Base-by-base conservation (phyloP, 192 early-diverging fungal species). In the Allomyces macrogynus region DNA sequence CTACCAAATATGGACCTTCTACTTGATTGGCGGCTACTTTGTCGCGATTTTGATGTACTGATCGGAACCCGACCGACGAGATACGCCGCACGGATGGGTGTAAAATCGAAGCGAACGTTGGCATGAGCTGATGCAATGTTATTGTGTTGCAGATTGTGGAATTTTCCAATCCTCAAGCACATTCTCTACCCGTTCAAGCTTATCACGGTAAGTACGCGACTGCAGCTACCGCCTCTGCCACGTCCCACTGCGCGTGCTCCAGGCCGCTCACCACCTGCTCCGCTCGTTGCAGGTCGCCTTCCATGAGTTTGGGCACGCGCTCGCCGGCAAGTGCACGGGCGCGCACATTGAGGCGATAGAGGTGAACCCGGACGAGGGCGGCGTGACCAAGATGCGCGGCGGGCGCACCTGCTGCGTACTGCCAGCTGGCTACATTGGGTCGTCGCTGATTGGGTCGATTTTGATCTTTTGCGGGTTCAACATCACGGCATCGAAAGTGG, bases 121-220 rank as follows among this genome's bases (percentile, higher is more conserved):
- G 32, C 32, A 40, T 40, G 32, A 40, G 32, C 32, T 40, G 32
- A 40, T 7, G 32, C 32, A 2, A 40, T 40, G 32, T 8, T 40
- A 4, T 8, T 40, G 32, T 7, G 32, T 40, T 40, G 32, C 32
- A 40, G 32, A 5, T 74, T 95, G 9, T 95, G 94, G 94, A 82
- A 89, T 65, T 79, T 94, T 67, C 95, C 95, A 1, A 76, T 84
- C 66, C 66, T 89, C 3, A 92, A 93, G 65, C 68, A 84, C 63
- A 76, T 97, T 10, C 74, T 97, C n/a, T 87, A 87, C 71, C 95
- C 95, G 1, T 97, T 97, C 83, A 95, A 93, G 78, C 85, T 86
- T 66, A 62, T 40, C 32, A 40, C 32, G 32, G 32, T 40, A 40
- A 40, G 32, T 40, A 40, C 7, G 32, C 32, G 32, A 40, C 32